phyloP scores from a whole-genome alignment of 73 alveolate genomes.

The Paramecium tetraurelia region DNA sequence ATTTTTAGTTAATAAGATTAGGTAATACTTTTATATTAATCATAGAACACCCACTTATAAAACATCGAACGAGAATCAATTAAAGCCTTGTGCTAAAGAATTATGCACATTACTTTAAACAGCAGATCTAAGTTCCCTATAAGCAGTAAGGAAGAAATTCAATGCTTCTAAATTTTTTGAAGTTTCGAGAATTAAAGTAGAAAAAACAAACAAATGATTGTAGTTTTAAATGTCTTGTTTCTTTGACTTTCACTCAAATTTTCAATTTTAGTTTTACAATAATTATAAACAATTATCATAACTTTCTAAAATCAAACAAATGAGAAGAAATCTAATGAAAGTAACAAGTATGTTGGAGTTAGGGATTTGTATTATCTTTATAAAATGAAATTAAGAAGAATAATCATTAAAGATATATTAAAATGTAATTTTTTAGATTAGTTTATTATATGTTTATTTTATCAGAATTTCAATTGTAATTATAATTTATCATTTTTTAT shows the following conservation, averaged over 20 bases:
- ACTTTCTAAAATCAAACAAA: too few relatives aligned
- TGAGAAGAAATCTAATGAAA: too few relatives aligned
- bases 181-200: slow-evolving; percentile 43
- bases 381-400: too few relatives aligned
- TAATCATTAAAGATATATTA: too few relatives aligned
- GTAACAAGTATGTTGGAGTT: too few relatives aligned
- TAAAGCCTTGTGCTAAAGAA: slow-evolving; percentile 50
- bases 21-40: background rate
- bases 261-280: background rate
- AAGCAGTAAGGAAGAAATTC: slow-evolving; percentile 48
- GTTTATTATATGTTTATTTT: too few relatives aligned
- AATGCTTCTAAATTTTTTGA: background rate
- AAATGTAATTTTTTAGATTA: too few relatives aligned
- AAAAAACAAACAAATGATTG: background rate
- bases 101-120: background rate
- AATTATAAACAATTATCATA: too few relatives aligned
- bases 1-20: background rate
- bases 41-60: background rate
- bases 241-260: background rate
- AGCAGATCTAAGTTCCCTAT: slow-evolving; percentile 12
- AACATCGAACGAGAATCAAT: background rate
- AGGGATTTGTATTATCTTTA: too few relatives aligned
- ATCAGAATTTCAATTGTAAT: too few relatives aligned
- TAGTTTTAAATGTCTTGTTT: background rate
- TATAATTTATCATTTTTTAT: too few relatives aligned